phyloP scores from a whole-genome alignment of 78 protist species.

The Trichosphaerium sp. region DNA sequence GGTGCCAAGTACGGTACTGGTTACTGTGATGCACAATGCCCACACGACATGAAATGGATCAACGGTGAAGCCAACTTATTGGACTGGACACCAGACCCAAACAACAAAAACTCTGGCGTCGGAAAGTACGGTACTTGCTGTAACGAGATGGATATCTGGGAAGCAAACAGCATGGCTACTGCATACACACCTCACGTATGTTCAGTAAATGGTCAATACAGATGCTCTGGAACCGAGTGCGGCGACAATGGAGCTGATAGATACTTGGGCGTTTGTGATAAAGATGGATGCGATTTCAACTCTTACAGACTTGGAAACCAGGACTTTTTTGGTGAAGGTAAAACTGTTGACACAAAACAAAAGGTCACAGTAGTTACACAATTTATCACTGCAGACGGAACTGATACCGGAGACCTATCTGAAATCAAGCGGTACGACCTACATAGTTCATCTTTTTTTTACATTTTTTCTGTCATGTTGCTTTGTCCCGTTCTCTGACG shows the following conservation, averaged over 20 bases:
- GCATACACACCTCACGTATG: constrained; percentile 61
- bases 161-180: constrained; percentile 43
- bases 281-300: constrained; percentile 59
- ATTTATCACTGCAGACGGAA: constrained; percentile 50
- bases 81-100: constrained; percentile 24
- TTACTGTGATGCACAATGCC: constrained; percentile 71
- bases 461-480: too few relatives aligned
- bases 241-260: constrained; percentile 22
- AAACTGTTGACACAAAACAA: constrained; percentile 27
- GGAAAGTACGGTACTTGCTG: constrained; percentile 50
- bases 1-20: constrained; percentile 60
- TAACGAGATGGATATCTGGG: constrained; percentile 68
- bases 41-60: constrained; percentile 55
- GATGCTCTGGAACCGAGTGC: constrained; percentile 21
- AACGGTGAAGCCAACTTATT: constrained; percentile 12
- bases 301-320: constrained; percentile 48
- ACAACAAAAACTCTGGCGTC: constrained; percentile 19
- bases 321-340: constrained; percentile 34
- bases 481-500: too few relatives aligned
- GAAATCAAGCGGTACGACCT: too few relatives aligned
- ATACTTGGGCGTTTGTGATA: constrained; percentile 42
- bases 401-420: constrained; percentile 25
- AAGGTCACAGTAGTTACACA: constrained; percentile 59
- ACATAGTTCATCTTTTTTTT: too few relatives aligned
- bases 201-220: neutral